Evolutionary conservation across 768 basidiomycete genomes (phyloP), one percentile per base, ranked within the genome.

Genomic region (Russula olivacea): DNA sequence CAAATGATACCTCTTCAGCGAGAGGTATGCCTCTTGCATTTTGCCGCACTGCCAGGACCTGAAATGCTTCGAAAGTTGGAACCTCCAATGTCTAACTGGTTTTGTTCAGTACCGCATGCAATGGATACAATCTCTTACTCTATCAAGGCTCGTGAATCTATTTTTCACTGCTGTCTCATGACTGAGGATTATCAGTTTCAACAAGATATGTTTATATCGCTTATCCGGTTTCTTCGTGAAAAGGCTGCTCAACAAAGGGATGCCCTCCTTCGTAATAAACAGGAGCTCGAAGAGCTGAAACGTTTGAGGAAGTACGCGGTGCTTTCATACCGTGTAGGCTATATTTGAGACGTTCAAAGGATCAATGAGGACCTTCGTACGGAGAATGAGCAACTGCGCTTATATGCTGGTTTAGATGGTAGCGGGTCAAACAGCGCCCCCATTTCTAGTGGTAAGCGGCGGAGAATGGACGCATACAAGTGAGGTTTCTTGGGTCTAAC

Each of bases 61-160:
- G 56, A 58, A 58, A 48, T 14, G 8, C 1, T 36, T 25, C 21
- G 28, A 25, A 68, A 93, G 91, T 81, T 93, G 81, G 88, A 88
- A 10, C 74, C 80, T 1, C 90, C 91, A 0, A 91, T 93, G 88
- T 84, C 85, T 12, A 81, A 86, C 34, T 92, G 90, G 90, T 93
- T 93, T 75, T 78, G 79, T 11, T 80, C 84, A 38, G 73, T 87
- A 32, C 83, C 88, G 9, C 74, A 76, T 59, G 74, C 82, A 2
- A 73, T 91, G 32, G 89, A 93, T 69, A 72, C 79, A 28, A 73
- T 88, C 30, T 84, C 88, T 47, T 81, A 80, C 68, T 81, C 90
- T 19, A 79, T 81, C 55, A 89, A 88, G 79, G 90, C 88, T 59
- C 9, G 71, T 68, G 38, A 30, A 50, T 43, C 2, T 21, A 3